Evolutionary conservation across 306 rosid species (phyloP), one percentile per base, ranked within the genome.

Genomic region (Vigna hirtella): DNA sequence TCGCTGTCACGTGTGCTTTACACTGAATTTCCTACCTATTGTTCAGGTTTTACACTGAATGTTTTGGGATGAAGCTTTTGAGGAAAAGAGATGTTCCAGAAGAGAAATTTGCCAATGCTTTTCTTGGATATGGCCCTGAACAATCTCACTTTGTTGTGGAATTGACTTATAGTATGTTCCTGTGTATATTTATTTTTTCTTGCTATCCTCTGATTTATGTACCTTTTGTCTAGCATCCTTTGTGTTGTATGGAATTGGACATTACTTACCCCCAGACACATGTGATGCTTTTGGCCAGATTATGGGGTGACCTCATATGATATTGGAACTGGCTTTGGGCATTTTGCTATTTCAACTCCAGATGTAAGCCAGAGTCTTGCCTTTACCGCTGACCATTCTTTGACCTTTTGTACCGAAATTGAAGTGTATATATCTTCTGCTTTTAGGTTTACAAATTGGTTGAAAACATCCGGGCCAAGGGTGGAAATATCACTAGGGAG

Each of bases 291-390:
- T 78, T 63, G 52, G 67, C 69, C 85, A 93, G 98, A 93, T 80
- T 93, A 95, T 77, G 97, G 99, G 42, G 96, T 93, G 65, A 66
- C 84, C 26, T 88, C 94, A 8, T 95, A 92, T 63, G 99, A 93
- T 72, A 95, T 95, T 48, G 99, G 98, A 51, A 83, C 93, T 70
- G 99, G 99, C 18, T 95, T 92, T 78, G 99, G 99, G 34, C 98
- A 95, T 80, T 95, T 95, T 77, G 99, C 90, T 16, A 89, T 95
- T 26, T 84, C 97, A 53, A 87, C 96, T 61, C 94, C 87, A 38
- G 94, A 95, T 91, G 98, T 91, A 81, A 86, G 97, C 73, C 53
- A 14, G 14, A 73, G 73, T 77, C 49, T 32, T 77, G 48, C 20
- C 40, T 74, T 64, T 22, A 57, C 22, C 36, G 6, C 70, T 14